Evolutionary conservation across 2,329 filamentous ascomycete genomes (phyloP), one percentile per base, ranked within the genome.

Genomic region (Purpureocillium takamizusanense): DNA sequence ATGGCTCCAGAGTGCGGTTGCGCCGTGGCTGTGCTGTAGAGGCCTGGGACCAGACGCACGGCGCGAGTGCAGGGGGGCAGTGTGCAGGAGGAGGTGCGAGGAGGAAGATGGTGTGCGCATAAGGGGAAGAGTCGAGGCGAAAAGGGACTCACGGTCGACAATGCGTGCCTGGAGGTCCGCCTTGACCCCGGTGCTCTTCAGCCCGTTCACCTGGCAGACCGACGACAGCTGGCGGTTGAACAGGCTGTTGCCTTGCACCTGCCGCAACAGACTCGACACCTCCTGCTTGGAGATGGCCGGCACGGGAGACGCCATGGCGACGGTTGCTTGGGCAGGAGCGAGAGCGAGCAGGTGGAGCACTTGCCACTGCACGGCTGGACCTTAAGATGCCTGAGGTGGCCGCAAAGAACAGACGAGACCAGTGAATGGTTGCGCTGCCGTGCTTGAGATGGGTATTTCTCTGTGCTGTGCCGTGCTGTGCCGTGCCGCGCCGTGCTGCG

Each of bases 101-200:
- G 18, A 23, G 33, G 28, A 31, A 36, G 28, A 13, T 33, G 15
- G n/a, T n/a, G n/a, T n/a, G n/a, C n/a, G 31, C 10, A 37, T 23
- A 33, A 17, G 15, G 13, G 36, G n/a, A 21, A 14, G 27, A 18
- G n/a, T 21, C 21, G 35, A 34, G 38, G 23, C 29, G 38, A 17
- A 3, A n/a, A 28, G 38, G 38, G 29, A 78, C 85, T 62, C 70
- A 97, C 92, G 76, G 42, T 76, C 69, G 46, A 83, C 76, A 44
- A 95, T 84, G 51, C 90, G 81, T 42, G 67, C 66, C 62, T 95
- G 88, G 42, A 97, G 67, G 31, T 84, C 76, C 27, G 79, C 77
- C 69, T 98, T 98, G 52, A 92, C 82, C 15, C 92, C 92, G 21
- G 82, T 85, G 43, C 86, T 83, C 47, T 77, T 74, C 28, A 94